A percentile compares a stretch with the other conserved stretches of the same genome.
phyloP scores from a whole-genome alignment of 73 alveolate genomes.

The Symbiodinium natans region DNA sequence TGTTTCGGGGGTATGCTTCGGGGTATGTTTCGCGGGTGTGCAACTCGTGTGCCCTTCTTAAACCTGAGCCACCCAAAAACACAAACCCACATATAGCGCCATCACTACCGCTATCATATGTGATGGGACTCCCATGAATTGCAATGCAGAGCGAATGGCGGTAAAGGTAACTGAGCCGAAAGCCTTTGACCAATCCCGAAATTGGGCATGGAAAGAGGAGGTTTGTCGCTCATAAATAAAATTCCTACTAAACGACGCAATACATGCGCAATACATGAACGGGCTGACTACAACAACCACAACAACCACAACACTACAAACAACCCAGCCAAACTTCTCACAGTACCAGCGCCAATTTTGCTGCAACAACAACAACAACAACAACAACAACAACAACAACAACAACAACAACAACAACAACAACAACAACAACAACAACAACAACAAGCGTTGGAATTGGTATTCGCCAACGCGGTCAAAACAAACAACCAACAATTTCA shows the following conservation, averaged over 20 bases:
- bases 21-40: too few relatives aligned
- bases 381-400: neutral
- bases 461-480: too few relatives aligned
- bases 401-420: neutral
- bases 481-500: too few relatives aligned
- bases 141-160: too few relatives aligned
- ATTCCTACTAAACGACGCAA: neutral
- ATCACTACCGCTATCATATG: too few relatives aligned
- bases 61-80: too few relatives aligned
- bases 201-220: neutral
- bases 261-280: neutral
- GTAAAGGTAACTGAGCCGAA: too few relatives aligned
- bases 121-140: too few relatives aligned
- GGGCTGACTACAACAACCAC: neutral
- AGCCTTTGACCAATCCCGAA: neutral
- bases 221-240: neutral
- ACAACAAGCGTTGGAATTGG: too few relatives aligned
- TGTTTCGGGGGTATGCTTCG: too few relatives aligned
- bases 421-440: neutral
- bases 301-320: neutral
- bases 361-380: neutral
- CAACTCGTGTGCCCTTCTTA: too few relatives aligned
- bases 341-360: neutral
- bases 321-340: neutral
- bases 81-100: too few relatives aligned